Conservation (phyloP, 2,329 filamentous ascomycete genomes). For the Albophoma yamanashiensis region DNA sequence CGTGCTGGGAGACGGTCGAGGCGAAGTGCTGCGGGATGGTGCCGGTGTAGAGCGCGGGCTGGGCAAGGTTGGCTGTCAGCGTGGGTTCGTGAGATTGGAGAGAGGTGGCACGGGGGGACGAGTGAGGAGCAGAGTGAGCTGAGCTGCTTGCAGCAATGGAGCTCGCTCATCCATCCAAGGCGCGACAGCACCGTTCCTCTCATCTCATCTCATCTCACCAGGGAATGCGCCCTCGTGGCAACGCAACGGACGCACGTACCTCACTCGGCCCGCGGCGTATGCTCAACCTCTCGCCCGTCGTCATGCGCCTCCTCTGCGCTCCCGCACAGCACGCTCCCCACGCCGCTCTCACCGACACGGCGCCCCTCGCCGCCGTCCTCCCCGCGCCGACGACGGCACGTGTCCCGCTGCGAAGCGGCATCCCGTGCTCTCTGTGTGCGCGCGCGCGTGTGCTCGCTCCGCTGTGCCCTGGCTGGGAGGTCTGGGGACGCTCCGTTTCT, state of each 20-base stretch:
- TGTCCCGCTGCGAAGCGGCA: not conserved
- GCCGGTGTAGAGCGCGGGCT: conserved; percentile 56
- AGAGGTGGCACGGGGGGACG: not conserved
- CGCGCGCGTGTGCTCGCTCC: not conserved
- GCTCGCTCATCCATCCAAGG: not conserved
- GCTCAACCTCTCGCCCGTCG: conserved; percentile 11
- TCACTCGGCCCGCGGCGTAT: conserved; percentile 18
- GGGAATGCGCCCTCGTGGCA: not conserved
- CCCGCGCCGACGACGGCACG: not conserved
- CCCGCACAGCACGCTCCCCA: not conserved
- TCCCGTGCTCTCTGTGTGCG: not conserved
- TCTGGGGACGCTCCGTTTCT: not conserved
- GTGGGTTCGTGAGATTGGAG: not conserved
- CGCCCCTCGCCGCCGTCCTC: not conserved
- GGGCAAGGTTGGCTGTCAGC: not conserved
- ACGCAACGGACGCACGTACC: conserved; percentile 13
- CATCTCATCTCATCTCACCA: not conserved
- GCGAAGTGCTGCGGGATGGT: conserved; percentile 68
- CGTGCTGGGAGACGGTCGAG: conserved; percentile 49
- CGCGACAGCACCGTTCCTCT: not conserved
- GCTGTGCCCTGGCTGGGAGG: not conserved
- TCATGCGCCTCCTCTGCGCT: conserved; percentile 1
- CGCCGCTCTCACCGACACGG: not conserved
- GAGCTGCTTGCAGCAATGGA: not conserved
- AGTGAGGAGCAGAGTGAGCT: too few relatives aligned